Conservation (phyloP, 257 asterid genomes). For the Solanum gracilifrons region DNA sequence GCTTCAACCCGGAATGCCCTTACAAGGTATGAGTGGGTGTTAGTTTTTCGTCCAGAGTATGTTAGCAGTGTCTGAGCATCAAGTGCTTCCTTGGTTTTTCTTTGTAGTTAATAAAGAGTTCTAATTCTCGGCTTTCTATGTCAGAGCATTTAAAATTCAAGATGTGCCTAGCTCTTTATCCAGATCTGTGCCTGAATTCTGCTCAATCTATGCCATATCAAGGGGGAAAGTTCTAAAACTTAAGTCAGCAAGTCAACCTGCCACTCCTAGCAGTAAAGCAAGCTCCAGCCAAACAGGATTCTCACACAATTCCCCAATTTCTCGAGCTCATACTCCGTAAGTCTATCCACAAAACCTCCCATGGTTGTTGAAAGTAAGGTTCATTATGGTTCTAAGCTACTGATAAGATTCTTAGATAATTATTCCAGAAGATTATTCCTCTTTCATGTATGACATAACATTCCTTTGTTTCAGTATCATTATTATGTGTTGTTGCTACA, state of each 20-base stretch:
- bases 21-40: conserved; percentile 31
- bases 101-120: background rate
- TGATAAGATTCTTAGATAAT: background rate
- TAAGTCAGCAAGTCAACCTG: conserved; percentile 35
- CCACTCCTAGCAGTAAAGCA: conserved; percentile 18
- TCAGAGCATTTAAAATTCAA: conserved; percentile 59
- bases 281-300: conserved; percentile 14
- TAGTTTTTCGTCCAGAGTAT: background rate
- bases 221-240: conserved; percentile 32
- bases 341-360: background rate
- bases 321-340: conserved; percentile 24
- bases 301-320: conserved; percentile 5
- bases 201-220: conserved; percentile 51
- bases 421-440: background rate
- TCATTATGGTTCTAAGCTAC: background rate
- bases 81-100: background rate
- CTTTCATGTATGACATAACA: background rate
- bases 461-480: background rate
- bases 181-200: conserved; percentile 51
- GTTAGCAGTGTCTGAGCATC: background rate
- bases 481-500: background rate
- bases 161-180: conserved; percentile 45
- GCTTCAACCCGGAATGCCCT: conserved; percentile 54
- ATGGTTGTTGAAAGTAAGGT: background rate
- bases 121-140: background rate